Evolutionary conservation across 345 rosid genomes (phyloP).

Genomic region (Eucalyptus camaldulensis): DNA sequence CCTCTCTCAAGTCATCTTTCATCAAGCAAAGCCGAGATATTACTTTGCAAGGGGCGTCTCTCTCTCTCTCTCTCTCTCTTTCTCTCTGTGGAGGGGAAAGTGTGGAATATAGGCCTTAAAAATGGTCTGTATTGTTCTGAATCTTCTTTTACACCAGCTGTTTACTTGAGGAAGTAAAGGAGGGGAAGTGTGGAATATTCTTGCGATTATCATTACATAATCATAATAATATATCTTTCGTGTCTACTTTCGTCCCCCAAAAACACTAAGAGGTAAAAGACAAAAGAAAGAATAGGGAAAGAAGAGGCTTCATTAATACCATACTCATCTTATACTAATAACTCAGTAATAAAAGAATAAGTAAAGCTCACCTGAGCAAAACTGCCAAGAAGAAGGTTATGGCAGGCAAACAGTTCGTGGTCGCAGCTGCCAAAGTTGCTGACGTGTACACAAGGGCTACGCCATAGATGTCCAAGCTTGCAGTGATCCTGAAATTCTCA

Average conservation of each 20-base stretch:
- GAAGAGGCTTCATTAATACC: not conserved
- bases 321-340: not conserved
- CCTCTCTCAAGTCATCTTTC: not conserved
- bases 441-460: conserved; percentile 64
- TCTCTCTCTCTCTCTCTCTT: not conserved
- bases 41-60: not conserved
- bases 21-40: not conserved
- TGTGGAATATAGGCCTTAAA: not conserved
- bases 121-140: not conserved
- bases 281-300: not conserved
- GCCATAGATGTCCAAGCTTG: conserved; percentile 53
- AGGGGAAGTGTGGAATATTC: not conserved
- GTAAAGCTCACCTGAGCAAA: conserved; percentile 34
- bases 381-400: conserved; percentile 89
- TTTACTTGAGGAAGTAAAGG: not conserved
- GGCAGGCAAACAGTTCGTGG: conserved; percentile 74
- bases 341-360: not conserved
- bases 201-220: not conserved
- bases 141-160: not conserved
- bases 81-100: not conserved
- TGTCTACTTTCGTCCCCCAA: not conserved
- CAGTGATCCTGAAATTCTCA: conserved; percentile 33
- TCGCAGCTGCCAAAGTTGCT: conserved; percentile 81
- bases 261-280: not conserved
- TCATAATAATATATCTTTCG: not conserved